Percentiles rank a stretch among this genome's conserved stretches.
Evolutionary conservation across 306 rosid genomes (phyloP).

Genomic region (Glycine tomentella): DNA sequence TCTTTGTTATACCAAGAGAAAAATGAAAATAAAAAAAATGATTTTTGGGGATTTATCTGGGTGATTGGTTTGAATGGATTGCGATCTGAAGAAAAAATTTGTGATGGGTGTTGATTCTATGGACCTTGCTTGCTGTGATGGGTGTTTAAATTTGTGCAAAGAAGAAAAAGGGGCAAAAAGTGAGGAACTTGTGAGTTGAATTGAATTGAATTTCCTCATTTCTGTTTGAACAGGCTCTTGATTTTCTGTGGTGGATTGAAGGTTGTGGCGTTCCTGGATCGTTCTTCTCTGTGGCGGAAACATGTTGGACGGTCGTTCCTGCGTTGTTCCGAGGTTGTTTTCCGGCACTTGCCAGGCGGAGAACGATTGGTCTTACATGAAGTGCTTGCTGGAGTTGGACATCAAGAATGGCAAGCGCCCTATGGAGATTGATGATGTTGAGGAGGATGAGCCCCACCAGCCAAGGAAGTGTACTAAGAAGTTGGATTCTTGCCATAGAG

Average conservation of each 20-base stretch:
- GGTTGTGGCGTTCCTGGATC: conserved; percentile 26
- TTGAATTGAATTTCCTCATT: conserved; percentile 46
- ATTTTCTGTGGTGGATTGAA: conserved; percentile 53
- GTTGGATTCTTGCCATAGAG: conserved; percentile 52
- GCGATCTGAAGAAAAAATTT: conserved; percentile 41
- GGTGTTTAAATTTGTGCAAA: conserved; percentile 3
- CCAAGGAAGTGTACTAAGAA: conserved; percentile 58
- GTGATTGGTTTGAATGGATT: conserved; percentile 51
- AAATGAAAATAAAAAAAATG: not conserved
- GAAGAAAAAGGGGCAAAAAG: conserved; percentile 7
- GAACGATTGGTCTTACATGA: conserved; percentile 72
- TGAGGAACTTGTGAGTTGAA: conserved; percentile 39
- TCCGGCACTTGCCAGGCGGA: conserved; percentile 71
- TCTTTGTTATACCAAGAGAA: conserved; percentile 19
- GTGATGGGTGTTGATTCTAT: conserved; percentile 39
- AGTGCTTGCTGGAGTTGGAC: conserved; percentile 59
- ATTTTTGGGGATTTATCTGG: conserved; percentile 40
- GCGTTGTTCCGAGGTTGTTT: conserved; percentile 72
- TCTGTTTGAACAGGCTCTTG: conserved; percentile 58
- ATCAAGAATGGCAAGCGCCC: conserved; percentile 67
- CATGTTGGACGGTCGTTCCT: conserved; percentile 90
- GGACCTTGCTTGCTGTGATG: conserved; percentile 24
- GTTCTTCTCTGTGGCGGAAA: conserved; percentile 51
- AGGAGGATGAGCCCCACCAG: conserved; percentile 58
- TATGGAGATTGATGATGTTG: conserved; percentile 51